These are phyloP conservation scores for Phytophthora pseudosyringae DNA, from an alignment of 352 stramenopile species.

Conservation along the genomic window DNA sequence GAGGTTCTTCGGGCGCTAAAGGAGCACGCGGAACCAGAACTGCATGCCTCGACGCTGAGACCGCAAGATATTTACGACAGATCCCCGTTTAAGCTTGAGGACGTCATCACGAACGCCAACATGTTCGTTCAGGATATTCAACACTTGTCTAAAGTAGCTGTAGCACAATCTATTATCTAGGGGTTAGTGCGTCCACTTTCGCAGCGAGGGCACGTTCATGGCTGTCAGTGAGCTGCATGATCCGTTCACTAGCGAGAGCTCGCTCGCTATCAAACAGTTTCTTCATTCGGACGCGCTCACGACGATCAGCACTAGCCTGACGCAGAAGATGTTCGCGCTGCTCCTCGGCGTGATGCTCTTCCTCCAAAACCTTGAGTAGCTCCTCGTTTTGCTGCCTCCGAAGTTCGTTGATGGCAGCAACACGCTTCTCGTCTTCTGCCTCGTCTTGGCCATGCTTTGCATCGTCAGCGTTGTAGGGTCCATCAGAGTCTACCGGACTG, in stretches of 20 bases:
- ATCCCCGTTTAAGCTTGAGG: too few species aligned
- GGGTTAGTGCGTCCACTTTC: slow-evolving; percentile 37
- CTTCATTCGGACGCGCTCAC: slow-evolving; percentile 68
- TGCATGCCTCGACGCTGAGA: too few species aligned
- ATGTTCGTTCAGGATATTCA: too few species aligned
- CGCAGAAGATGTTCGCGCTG: slow-evolving; percentile 72
- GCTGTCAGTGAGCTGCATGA: slow-evolving; percentile 77
- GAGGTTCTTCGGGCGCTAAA: too few species aligned
- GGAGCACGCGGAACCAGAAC: too few species aligned
- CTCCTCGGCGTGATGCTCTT: slow-evolving; percentile 85
- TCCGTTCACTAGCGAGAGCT: slow-evolving; percentile 76
- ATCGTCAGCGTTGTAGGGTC: slow-evolving; percentile 31
- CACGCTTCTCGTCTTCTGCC: slow-evolving; percentile 23
- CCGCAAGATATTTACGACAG: too few species aligned
- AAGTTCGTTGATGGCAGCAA: slow-evolving; percentile 56
- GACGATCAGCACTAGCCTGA: slow-evolving; percentile 35
- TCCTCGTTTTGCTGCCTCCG: slow-evolving; percentile 75
- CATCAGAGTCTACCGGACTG: slow-evolving; percentile 9
- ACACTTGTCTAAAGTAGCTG: too few species aligned
- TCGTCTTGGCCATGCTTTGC: slow-evolving; percentile 21
- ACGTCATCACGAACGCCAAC: too few species aligned
- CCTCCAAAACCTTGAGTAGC: slow-evolving; percentile 69
- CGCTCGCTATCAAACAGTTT: slow-evolving; percentile 76
- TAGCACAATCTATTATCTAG: slow-evolving; percentile 17
- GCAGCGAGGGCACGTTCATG: slow-evolving; percentile 64